Evolutionary conservation across 495 filamentous ascomycete species (phyloP), one percentile per base, ranked within the genome.

Genomic region (Antarctomyces pellizariae): DNA sequence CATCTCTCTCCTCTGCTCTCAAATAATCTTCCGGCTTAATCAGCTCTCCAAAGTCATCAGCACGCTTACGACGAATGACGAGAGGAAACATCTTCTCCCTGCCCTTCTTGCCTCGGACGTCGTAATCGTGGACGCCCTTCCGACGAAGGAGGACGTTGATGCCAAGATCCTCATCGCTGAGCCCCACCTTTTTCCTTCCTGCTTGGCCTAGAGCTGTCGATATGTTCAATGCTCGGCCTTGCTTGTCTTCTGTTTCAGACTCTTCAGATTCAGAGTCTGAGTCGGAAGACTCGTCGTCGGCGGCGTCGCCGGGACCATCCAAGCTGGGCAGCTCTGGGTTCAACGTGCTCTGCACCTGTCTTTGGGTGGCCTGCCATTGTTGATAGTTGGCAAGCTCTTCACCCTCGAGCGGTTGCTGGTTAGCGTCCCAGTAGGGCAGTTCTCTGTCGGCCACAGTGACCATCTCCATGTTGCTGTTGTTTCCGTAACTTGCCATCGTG

Each of bases 21-120:
- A 92, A 56, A 41, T 78, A 97, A 20, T 93, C 86, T 31, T 95
- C 86, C 0, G 84, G 79, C 24, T 79, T 61, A 37, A 95, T 89
- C 29, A 84, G 52, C 34, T 95, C 89, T 22, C 86, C 86, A 42
- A 79, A 95, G 32, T 92, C 83, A 46, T 95, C 89, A 7, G 56
- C 64, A 13, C 80, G 71, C 45, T 71, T 72, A 32, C 80, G 58
- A 18, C 75, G 63, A 18, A 76, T 65, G 9, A 84, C 70, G 25
- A 82, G 73, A 0, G 86, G 86, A 36, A 90, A 95, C 65, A 86
- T 77, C 35, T 76, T 70, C 38, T 97, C 89, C 17, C 82, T 61
- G 11, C 86, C 89, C 45, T 80, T 92, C 40, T 90, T 90, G 9
- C 72, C 73, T n/a, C 76, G 64, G 4, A 93, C 76, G 39, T 91